Base-by-base conservation (phyloP, 208 protist species). In the Trypanosoma melophagium region DNA sequence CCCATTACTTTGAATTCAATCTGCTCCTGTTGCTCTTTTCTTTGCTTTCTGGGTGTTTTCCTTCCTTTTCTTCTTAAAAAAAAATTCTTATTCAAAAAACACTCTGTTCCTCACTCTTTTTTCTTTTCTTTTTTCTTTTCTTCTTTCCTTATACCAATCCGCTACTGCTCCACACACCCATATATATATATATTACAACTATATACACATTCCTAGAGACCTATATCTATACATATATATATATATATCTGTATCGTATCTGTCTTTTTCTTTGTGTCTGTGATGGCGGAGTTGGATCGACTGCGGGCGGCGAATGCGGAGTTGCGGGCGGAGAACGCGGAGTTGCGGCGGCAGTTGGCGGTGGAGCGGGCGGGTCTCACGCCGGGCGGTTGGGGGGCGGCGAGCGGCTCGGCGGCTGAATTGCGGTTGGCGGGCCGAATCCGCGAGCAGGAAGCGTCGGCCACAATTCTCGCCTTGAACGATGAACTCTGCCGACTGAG, bases 401-500 rank as follows among this genome's bases (percentile, higher is more conserved):
- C 28, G 28, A 35, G 28, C 28, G 28, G 28, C 28, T 1, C 28
- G 28, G 28, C 28, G 28, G 28, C 5, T 5, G 28, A 35, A 35
- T 35, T 35, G 28, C 28, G 5, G 28, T 35, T 35, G 56, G 72
- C 65, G 38, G 41, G 38, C 21, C 63, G 74, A 17, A 82, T 86
- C 45, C 60, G 72, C 7, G 70, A 73, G 62, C 35, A 76, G 5
- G 74, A 87, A n/a, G 47, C 47, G n/a, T 21, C 77, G 7, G 76
- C 78, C 7, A 58, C 69, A 49, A 76, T 89, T 53, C 57, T 90
- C 14, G 73, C 54, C 1, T 62, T 91, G 1, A 66, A 87, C 66
- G 77, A 89, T 16, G 84, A 90, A 65, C 80, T 94, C n/a, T 67
- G 72, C 5, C 79, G 66, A 31, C 68, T 87, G 9, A 62, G 82